phyloP scores from a whole-genome alignment of 371 early-diverging fungal species.

The Syncephalastrum racemosum region DNA sequence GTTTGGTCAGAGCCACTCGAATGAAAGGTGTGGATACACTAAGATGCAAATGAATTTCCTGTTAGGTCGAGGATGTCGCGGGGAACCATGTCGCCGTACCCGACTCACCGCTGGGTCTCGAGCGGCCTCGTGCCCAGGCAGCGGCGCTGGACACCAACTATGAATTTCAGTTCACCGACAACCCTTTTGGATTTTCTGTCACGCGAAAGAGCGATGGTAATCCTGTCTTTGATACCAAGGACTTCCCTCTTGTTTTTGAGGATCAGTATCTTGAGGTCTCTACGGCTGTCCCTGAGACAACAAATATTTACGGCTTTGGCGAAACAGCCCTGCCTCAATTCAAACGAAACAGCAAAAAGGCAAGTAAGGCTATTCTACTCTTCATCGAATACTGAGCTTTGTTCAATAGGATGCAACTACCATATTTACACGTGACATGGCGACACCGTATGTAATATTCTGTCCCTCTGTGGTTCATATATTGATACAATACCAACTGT shows the following conservation, averaged over 20 bases:
- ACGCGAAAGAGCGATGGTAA: constrained; percentile 44
- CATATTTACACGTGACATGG: constrained; percentile 61
- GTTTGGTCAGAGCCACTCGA: constrained; percentile 6
- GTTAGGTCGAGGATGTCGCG: constrained; percentile 46
- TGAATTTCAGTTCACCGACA: constrained; percentile 42
- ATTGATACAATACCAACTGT: not conserved
- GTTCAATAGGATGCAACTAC: constrained; percentile 30
- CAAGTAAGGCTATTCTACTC: constrained; percentile 1
- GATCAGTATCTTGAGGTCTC: constrained; percentile 70
- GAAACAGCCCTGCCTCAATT: constrained; percentile 56
- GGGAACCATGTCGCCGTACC: constrained; percentile 59
- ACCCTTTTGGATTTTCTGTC: constrained; percentile 59
- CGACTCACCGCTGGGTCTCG: constrained; percentile 39
- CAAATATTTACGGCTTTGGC: constrained; percentile 75
- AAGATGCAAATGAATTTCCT: not conserved
- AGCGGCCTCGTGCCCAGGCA: constrained; percentile 12
- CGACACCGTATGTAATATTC: constrained; percentile 35
- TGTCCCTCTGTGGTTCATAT: not conserved
- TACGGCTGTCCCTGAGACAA: constrained; percentile 45
- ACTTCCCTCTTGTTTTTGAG: constrained; percentile 62
- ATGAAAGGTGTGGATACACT: not conserved
- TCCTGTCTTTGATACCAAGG: constrained; percentile 59
- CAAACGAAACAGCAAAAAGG: constrained; percentile 35
- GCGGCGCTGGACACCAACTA: constrained; percentile 31
- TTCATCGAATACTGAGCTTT: not conserved